phyloP scores from a whole-genome alignment of 1,284 basidiomycete genomes.

The Somion occarium region DNA sequence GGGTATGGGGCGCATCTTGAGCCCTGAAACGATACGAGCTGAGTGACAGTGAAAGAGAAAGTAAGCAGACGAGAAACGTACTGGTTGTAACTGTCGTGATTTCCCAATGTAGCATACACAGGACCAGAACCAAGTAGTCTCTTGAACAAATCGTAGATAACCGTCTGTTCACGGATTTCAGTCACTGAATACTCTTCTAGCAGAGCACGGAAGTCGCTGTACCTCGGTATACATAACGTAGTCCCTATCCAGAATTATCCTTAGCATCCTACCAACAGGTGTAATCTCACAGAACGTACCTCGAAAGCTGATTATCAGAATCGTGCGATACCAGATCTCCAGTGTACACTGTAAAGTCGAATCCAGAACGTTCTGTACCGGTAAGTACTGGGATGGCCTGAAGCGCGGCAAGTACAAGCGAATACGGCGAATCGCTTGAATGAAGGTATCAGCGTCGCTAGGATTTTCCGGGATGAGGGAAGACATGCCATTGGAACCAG shows the following conservation, averaged over 20 bases:
- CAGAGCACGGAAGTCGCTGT: no score
- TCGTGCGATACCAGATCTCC: constrained; percentile 79
- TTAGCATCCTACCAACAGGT: not conserved
- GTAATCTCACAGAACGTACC: constrained; percentile 28
- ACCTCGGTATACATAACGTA: constrained; percentile 52
- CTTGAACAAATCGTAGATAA: constrained; percentile 64
- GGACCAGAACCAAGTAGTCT: constrained; percentile 57
- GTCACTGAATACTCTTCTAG: not conserved
- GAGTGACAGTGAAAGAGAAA: constrained; percentile 7
- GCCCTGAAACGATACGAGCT: constrained; percentile 33
- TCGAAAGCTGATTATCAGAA: constrained; percentile 56
- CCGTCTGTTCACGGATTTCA: constrained; percentile 46
- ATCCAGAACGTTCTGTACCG: constrained; percentile 53
- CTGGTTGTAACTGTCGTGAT: constrained; percentile 71
- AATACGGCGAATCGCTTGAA: constrained; percentile 64
- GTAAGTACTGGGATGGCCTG: constrained; percentile 67
- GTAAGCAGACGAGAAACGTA: constrained; percentile 22
- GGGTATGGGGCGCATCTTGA: constrained; percentile 57
- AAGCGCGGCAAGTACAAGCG: constrained; percentile 58
- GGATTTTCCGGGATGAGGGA: not conserved
- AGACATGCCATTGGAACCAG: constrained; percentile 49
- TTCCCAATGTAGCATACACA: constrained; percentile 71
- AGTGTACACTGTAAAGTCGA: constrained; percentile 68
- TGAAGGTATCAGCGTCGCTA: constrained; percentile 1
- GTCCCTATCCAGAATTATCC: constrained; percentile 16